Conservation (phyloP, 2,329 filamentous ascomycete species). For the Colletotrichum paranaense region DNA sequence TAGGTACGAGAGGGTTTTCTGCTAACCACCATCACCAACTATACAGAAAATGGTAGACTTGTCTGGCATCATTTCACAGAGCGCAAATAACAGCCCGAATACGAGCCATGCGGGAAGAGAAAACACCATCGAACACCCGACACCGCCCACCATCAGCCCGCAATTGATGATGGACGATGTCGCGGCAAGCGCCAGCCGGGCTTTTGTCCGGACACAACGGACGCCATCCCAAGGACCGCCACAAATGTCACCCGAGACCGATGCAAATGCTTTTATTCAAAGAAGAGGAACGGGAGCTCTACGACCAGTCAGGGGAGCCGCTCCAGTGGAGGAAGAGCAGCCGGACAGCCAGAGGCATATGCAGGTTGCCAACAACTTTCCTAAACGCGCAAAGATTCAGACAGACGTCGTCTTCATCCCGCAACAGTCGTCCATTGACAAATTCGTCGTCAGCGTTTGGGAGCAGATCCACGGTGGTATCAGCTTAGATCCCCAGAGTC, state of each 20-base stretch:
- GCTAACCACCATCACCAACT: constrained; percentile 22
- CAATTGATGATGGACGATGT: constrained; percentile 6
- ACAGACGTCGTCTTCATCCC: constrained; percentile 27
- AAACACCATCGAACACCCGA: not conserved
- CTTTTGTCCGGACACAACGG: constrained; percentile 9
- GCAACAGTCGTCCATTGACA: constrained; percentile 40
- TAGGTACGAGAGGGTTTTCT: not conserved
- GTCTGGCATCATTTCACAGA: constrained; percentile 35
- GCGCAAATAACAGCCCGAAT: constrained; percentile 19
- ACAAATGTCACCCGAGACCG: not conserved
- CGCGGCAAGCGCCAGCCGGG: constrained; percentile 11
- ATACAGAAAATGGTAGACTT: constrained; percentile 37
- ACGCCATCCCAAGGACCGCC: constrained; percentile 7
- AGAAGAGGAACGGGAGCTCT: constrained; percentile 29
- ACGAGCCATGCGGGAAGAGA: constrained; percentile 18
- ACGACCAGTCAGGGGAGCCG: constrained; percentile 16
- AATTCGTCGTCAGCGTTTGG: constrained; percentile 47
- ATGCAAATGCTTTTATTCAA: not conserved
- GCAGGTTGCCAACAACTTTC: constrained; percentile 37
- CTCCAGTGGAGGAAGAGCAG: constrained; percentile 22
- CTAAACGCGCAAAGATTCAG: constrained; percentile 35
- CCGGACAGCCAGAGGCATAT: constrained; percentile 33
- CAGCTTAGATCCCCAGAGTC: constrained; percentile 42
- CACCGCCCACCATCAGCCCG: not conserved
- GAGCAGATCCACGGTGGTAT: constrained; percentile 46